Conservation (phyloP, 257 asterid genomes). For the Eustoma russellianum region DNA sequence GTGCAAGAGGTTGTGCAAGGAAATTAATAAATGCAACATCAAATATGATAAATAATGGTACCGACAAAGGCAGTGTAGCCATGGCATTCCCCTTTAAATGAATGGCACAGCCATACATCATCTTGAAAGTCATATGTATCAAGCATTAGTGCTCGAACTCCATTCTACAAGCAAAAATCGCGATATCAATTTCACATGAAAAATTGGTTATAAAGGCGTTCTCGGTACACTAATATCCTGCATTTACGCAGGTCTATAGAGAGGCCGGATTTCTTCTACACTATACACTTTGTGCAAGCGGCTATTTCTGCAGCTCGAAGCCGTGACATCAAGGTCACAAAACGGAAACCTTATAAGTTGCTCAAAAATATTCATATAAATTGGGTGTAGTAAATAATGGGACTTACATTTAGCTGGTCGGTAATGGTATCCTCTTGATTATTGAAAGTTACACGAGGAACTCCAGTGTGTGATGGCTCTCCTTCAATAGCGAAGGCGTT, state of each 20-base stretch:
- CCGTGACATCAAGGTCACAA: no score
- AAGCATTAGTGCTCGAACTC: conserved; percentile 86
- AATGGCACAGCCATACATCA: conserved; percentile 83
- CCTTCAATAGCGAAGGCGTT: conserved; percentile 66
- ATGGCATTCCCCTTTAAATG: conserved; percentile 65
- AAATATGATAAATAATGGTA: neutral
- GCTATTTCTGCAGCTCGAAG: no score
- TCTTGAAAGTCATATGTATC: conserved; percentile 71
- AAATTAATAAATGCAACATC: neutral
- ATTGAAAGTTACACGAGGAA: conserved; percentile 42
- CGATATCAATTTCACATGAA: no score
- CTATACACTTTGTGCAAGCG: no score
- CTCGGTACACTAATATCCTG: no score
- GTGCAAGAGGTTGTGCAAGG: no score
- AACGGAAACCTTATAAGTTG: no score
- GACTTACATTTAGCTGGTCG: conserved; percentile 57
- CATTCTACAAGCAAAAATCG: conserved; percentile 32
- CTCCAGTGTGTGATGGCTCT: conserved; percentile 34
- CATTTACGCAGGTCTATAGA: no score
- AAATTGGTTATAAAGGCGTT: no score
- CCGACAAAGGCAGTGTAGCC: conserved; percentile 71
- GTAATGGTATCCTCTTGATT: conserved; percentile 76
- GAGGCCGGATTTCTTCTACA: no score
- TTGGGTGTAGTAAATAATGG: no score
- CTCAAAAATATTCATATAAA: no score